Conservation (phyloP, 768 basidiomycete species). For the Tylopilus subfusipes region DNA sequence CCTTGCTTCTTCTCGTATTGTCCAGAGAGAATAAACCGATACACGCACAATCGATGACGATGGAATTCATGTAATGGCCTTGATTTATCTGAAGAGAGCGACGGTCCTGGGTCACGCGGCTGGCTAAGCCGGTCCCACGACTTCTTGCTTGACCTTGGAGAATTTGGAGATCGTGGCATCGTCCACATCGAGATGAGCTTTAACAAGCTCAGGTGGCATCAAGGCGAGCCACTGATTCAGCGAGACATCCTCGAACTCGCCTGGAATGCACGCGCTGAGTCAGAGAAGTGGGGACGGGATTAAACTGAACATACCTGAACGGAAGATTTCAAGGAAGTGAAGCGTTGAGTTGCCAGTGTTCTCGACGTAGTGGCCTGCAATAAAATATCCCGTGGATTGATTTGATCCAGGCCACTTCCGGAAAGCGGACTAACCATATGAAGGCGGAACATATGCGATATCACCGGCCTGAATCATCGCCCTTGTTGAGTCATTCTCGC, state of each 20-base stretch:
- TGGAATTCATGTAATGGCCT: neutral
- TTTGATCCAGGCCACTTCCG: neutral
- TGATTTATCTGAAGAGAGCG: neutral
- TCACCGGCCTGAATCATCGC: constrained; percentile 30
- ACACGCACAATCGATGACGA: constrained; percentile 8
- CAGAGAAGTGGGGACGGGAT: too few species aligned
- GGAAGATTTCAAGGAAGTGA: constrained; percentile 61
- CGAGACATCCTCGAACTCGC: constrained; percentile 53
- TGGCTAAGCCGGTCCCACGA: constrained; percentile 36
- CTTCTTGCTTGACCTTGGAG: constrained; percentile 47
- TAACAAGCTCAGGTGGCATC: constrained; percentile 55
- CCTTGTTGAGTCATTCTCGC: neutral
- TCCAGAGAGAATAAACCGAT: constrained; percentile 5
- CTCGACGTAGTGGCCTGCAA: constrained; percentile 67
- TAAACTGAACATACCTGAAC: constrained; percentile 36
- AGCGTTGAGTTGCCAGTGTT: constrained; percentile 61
- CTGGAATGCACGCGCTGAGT: constrained; percentile 21
- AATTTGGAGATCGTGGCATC: constrained; percentile 48
- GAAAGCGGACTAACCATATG: constrained; percentile 19
- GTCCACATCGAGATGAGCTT: constrained; percentile 55
- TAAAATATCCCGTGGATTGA: neutral
- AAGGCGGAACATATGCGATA: constrained; percentile 24
- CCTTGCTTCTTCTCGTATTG: neutral
- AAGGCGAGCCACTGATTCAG: constrained; percentile 60
- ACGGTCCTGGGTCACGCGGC: neutral